These are phyloP conservation scores for Parathielavia hyrcaniae DNA, from an alignment of 495 filamentous ascomycete species.

Conservation along the genomic window DNA sequence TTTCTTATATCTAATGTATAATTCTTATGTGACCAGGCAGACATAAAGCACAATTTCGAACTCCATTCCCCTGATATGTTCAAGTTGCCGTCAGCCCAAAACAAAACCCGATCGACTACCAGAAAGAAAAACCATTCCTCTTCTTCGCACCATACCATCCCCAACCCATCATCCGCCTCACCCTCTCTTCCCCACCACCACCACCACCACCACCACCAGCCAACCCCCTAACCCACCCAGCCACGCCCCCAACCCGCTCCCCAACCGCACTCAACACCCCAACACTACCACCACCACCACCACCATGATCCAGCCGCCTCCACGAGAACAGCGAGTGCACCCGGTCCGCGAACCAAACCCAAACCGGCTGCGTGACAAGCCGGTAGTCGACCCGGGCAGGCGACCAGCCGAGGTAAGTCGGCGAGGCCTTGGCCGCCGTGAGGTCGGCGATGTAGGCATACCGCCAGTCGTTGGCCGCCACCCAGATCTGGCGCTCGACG, in stretches of 20 bases:
- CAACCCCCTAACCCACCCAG: neutral
- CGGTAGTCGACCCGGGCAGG: conserved; percentile 17
- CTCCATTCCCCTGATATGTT: no score
- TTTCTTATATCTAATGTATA: no score
- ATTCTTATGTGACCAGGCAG: no score
- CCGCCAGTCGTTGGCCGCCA: conserved; percentile 19
- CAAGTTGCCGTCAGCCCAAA: no score
- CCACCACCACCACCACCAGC: neutral
- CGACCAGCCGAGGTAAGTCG: conserved; percentile 17
- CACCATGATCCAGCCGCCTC: neutral
- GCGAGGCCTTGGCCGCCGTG: neutral
- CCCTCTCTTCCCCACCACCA: neutral
- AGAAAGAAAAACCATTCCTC: neutral
- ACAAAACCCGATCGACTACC: neutral
- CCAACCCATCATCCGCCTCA: neutral
- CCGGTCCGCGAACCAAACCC: neutral
- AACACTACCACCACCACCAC: neutral
- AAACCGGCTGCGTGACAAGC: conserved; percentile 9
- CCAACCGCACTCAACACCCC: neutral
- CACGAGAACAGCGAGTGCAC: conserved; percentile 2
- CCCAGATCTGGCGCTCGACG: conserved; percentile 21
- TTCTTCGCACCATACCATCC: no score
- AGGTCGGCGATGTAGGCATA: conserved; percentile 17
- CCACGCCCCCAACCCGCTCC: neutral
- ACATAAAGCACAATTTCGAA: no score